Evolutionary conservation across 192 early-diverging fungal genomes (phyloP).

Genomic region (Coemansia sp.): DNA sequence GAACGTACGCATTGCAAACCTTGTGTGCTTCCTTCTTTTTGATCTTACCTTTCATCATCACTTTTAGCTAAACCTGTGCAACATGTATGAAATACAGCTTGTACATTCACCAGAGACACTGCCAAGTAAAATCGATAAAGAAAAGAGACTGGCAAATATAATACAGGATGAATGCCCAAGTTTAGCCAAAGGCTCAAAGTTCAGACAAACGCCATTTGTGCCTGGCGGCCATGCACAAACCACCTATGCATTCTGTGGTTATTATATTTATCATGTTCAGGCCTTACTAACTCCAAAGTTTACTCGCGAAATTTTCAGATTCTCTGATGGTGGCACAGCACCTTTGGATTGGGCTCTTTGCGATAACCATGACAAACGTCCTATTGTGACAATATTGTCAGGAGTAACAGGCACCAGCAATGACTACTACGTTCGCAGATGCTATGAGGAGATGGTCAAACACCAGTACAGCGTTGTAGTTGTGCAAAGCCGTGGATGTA

Average conservation of each 20-base stretch:
- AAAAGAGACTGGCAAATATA: conserved; percentile 26
- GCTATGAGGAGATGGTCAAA: conserved; percentile 64
- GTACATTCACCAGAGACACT: conserved; percentile 28
- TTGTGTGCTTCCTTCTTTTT: no score
- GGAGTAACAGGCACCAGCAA: conserved; percentile 91
- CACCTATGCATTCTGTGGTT: conserved; percentile 42
- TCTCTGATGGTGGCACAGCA: conserved; percentile 83
- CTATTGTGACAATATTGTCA: conserved; percentile 80
- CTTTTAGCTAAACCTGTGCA: neutral
- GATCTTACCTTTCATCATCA: neutral
- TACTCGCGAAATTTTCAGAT: conserved; percentile 59
- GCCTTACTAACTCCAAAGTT: conserved; percentile 28
- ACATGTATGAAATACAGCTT: conserved; percentile 37
- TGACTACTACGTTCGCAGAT: conserved; percentile 83
- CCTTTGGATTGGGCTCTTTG: conserved; percentile 84
- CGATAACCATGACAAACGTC: conserved; percentile 56
- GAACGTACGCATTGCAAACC: no score
- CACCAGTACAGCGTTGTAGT: conserved; percentile 77
- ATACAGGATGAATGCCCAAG: conserved; percentile 56
- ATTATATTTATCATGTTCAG: conserved; percentile 55
- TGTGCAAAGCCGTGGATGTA: conserved; percentile 87
- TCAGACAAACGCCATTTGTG: conserved; percentile 70
- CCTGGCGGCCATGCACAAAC: conserved; percentile 82
- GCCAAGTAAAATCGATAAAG: neutral
- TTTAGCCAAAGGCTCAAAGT: conserved; percentile 55